phyloP scores from a whole-genome alignment of 805 yeast species.

The Candida glaebosa region DNA sequence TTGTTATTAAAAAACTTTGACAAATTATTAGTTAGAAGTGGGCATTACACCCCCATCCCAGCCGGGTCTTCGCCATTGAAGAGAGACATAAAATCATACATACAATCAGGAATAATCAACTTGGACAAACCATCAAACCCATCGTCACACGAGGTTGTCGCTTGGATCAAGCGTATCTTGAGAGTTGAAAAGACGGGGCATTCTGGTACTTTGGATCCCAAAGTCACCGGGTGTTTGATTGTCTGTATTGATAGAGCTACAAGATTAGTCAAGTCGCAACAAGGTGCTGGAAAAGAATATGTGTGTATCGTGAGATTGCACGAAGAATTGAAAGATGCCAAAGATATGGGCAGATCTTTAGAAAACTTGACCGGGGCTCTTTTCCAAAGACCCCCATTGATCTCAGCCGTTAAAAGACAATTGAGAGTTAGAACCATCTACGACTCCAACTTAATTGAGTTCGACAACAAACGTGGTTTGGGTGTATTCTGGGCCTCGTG shows the following conservation, averaged over 20 bases:
- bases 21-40: constrained; percentile 89
- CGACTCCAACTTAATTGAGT: constrained; percentile 92
- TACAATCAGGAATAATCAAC: constrained; percentile 94
- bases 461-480: constrained; percentile 92
- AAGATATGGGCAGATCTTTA: constrained; percentile 79
- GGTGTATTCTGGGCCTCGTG: constrained; percentile 99
- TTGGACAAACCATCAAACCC: constrained; percentile 98
- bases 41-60: constrained; percentile 97
- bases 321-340: constrained; percentile 86
- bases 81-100: constrained; percentile 86
- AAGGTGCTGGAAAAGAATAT: constrained; percentile 99
- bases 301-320: constrained; percentile 96
- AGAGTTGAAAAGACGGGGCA: constrained; percentile 98
- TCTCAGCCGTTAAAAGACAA: constrained; percentile 98
- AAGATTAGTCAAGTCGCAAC: constrained; percentile 96
- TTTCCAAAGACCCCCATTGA: constrained; percentile 98
- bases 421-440: constrained; percentile 96
- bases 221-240: constrained; percentile 97
- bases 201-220: constrained; percentile 98
- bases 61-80: constrained; percentile 91
- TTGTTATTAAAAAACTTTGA: constrained; percentile 90
- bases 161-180: constrained; percentile 96
- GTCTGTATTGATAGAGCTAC: constrained; percentile 99
- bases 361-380: constrained; percentile 98
- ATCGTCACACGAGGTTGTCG: constrained; percentile 98